A percentile compares a stretch with the other conserved stretches of the same genome.
These are phyloP conservation scores for Arthroderma uncinatum DNA, from an alignment of 2,329 filamentous ascomycete species.

Conservation along the genomic window DNA sequence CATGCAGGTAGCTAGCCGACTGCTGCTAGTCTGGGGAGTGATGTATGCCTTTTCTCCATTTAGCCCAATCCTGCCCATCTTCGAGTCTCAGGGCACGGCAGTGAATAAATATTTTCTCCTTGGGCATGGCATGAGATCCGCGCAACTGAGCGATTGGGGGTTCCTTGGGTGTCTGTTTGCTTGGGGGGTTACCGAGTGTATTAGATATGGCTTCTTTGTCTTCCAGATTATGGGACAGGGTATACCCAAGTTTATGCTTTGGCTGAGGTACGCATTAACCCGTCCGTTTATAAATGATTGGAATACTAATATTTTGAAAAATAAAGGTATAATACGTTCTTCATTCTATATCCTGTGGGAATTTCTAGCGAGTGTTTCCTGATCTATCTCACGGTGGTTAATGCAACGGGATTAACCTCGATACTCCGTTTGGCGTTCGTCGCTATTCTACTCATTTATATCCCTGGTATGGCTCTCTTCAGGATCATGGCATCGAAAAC, in stretches of 20 bases:
- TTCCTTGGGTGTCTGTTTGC: slow-evolving; percentile 53
- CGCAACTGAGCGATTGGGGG: slow-evolving; percentile 29
- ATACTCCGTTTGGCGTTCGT: slow-evolving; percentile 51
- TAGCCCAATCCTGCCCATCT: neutral
- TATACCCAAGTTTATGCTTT: slow-evolving; percentile 57
- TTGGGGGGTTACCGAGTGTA: slow-evolving; percentile 84
- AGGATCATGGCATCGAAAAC: slow-evolving; percentile 6
- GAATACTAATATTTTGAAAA: slow-evolving; percentile 5
- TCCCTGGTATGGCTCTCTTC: slow-evolving; percentile 52
- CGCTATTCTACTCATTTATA: slow-evolving; percentile 59
- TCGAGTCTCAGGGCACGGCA: neutral
- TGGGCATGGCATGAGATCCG: slow-evolving; percentile 14
- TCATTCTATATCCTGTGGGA: slow-evolving; percentile 81
- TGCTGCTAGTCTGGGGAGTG: slow-evolving; percentile 81
- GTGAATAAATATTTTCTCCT: neutral
- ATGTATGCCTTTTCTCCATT: slow-evolving; percentile 56
- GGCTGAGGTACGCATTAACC: slow-evolving; percentile 51
- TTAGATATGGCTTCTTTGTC: slow-evolving; percentile 87
- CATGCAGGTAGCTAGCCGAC: slow-evolving; percentile 80
- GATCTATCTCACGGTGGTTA: slow-evolving; percentile 57
- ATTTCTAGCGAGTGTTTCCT: slow-evolving; percentile 79
- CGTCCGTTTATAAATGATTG: neutral
- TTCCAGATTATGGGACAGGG: slow-evolving; percentile 46
- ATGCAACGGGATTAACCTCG: slow-evolving; percentile 42
- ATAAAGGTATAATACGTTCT: slow-evolving; percentile 68